Base-by-base conservation (phyloP, 352 stramenopile species). In the Globisporangium polare region DNA sequence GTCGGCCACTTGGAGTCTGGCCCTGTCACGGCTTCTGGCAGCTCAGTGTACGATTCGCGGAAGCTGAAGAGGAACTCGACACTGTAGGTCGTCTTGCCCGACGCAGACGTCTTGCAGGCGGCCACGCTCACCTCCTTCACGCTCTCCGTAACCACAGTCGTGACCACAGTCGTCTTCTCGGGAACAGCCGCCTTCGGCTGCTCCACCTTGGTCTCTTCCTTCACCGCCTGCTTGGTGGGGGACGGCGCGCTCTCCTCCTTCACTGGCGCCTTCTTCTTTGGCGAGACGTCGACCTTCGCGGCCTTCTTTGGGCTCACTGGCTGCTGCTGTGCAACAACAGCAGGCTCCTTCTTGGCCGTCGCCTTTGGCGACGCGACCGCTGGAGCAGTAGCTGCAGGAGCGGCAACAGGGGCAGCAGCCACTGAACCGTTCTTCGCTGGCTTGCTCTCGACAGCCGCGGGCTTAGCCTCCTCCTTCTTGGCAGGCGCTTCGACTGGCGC, bases 31-130 rank as follows among this genome's bases (percentile, higher is more conserved):
- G 68, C 65, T 63, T 62, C 65, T 1, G 81, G 81, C 18, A 90
- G 57, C 13, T 88, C 77, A 43, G 71, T 82, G 66, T 73, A 88
- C 29, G 75, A 57, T 22, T 89, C 77, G 39, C 75, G 78, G 59
- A 88, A 85, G 67, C 77, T 85, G 52, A 83, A 74, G 31, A 90
- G 49, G 60, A 87, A 33, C 41, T 86, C 71, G 27, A 88, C 53
- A n/a, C 72, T 78, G 67, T 88, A 90, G 6, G 68, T 78, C 35
- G 75, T 58, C 62, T 89, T 90, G 50, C 65, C 78, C 53, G 49
- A 66, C 15, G 53, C 77, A 50, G 49, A 66, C 15, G 53, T 69
- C 35, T 72, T 78, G 50, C 72, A 58, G 24, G 75, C 55, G 20
- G 72, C 57, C 13, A 78, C 57, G 37, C 60, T 75, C 37, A 80